Evolutionary conservation across 2,329 filamentous ascomycete species (phyloP), one percentile per base, ranked within the genome.

Genomic region (Alternaria novae-zelandiae): DNA sequence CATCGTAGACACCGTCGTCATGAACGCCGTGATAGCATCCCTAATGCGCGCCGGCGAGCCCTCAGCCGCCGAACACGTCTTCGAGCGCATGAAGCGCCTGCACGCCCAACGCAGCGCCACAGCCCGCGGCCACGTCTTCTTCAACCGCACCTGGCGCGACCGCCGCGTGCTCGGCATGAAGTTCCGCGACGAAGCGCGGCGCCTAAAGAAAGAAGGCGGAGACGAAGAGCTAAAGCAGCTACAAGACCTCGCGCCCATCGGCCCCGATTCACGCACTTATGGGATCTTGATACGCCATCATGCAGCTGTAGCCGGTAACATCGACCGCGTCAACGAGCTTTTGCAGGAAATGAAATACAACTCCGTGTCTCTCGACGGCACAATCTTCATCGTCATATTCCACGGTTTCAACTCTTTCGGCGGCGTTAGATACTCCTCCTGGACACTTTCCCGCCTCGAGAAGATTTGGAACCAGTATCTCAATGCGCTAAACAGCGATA

Each of bases 21-120:
- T 98, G 78, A 98, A 98, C 75, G 92, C 91, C 70, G 89, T 97
- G 72, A 92, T 98, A 65, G 86, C 89, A 0, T 90, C 93, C 2
- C 86, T 98, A 20, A 84, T 97, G 46, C 86, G 89, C 59, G 89
- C 90, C 13, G 90, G 91, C 44, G 94, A 99, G 74, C 87, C 90
- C 43, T 82, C 85, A 7, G 90, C 92, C 0, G 96, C 94, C 3
- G 89, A 95, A 70, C 86, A 91, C 63, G 88, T 97, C 11, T 97
- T 97, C 73, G 83, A 88, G 61, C 89, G 90, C 64, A 98, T 99
- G 94, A 94, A 94, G 78, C 81, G 81, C 3, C 83, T 88, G 26
- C 84, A 89, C 61, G 76, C 80, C 32, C 73, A 80, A 51, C 81
- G 80, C 46, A 46, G 58, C 12, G 55, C 51, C 59, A 23, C 69